These are phyloP conservation scores for Candida sojae DNA, from an alignment of 1,139 yeast species.

Conservation along the genomic window DNA sequence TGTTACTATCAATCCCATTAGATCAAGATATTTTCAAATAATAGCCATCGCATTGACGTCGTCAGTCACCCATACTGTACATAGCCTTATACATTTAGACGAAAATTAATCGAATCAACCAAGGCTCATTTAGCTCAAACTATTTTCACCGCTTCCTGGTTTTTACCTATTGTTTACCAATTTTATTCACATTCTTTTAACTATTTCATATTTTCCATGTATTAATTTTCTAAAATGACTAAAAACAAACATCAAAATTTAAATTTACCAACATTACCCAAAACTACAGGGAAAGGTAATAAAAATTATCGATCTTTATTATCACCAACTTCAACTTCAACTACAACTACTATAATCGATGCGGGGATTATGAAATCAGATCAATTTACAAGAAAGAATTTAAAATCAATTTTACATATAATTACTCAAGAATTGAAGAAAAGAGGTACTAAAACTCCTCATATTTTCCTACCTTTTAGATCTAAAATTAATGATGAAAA, in stretches of 20 bases:
- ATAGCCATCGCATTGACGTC: too few relatives aligned
- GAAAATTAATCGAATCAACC: too few relatives aligned
- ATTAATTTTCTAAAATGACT: conserved; percentile 12
- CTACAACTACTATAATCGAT: conserved; percentile 6
- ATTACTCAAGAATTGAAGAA: conserved; percentile 66
- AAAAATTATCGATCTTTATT: too few relatives aligned
- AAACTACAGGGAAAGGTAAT: background rate
- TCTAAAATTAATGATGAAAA: conserved; percentile 62
- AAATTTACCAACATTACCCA: conserved; percentile 28
- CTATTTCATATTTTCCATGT: background rate
- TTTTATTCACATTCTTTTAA: background rate
- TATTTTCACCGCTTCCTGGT: background rate
- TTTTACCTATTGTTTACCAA: background rate
- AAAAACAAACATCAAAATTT: conserved; percentile 15
- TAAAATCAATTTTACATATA: conserved; percentile 63
- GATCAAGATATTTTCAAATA: too few relatives aligned
- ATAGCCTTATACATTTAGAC: too few relatives aligned
- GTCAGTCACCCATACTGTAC: too few relatives aligned
- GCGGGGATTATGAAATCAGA: conserved; percentile 19
- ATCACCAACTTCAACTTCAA: background rate
- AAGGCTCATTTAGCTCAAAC: too few relatives aligned
- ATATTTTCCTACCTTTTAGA: conserved; percentile 67
- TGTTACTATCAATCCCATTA: too few relatives aligned
- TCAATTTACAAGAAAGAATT: conserved; percentile 63
- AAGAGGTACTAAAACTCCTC: conserved; percentile 60